Conservation (phyloP, 2,329 filamentous ascomycete species). For the Claviceps capensis region DNA sequence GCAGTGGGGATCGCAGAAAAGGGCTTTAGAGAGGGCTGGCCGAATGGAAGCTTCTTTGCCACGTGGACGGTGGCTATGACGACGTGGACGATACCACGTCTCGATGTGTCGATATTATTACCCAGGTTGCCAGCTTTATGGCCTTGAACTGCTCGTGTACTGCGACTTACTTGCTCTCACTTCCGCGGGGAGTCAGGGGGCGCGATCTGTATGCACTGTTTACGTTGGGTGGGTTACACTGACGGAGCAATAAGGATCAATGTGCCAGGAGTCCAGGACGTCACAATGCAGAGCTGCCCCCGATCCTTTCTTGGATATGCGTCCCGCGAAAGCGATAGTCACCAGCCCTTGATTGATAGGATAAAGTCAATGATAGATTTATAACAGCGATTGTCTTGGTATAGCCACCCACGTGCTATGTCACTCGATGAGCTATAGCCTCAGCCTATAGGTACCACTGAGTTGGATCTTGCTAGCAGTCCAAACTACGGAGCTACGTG, state of each 20-base stretch:
- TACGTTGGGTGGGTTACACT: background rate
- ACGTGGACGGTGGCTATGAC: too few species aligned
- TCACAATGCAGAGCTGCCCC: background rate
- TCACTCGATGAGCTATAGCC: too few species aligned
- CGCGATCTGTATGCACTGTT: background rate
- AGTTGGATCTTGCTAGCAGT: too few species aligned
- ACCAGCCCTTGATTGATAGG: too few species aligned
- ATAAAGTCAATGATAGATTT: too few species aligned
- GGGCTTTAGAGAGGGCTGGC: background rate
- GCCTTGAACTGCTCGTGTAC: background rate
- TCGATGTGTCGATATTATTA: background rate
- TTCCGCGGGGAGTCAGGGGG: background rate
- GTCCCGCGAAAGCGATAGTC: too few species aligned
- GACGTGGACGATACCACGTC: background rate
- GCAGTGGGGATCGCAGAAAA: background rate
- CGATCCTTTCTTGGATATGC: background rate
- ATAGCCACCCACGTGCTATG: too few species aligned
- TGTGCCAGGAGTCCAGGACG: background rate
- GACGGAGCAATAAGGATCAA: background rate
- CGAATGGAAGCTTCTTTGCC: background rate
- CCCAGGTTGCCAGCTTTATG: background rate
- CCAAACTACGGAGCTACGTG: too few species aligned
- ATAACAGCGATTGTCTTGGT: too few species aligned
- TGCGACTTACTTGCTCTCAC: background rate
- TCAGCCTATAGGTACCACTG: too few species aligned